phyloP scores from a whole-genome alignment of 495 filamentous ascomycete genomes.

The Cudoniella acicularis region DNA sequence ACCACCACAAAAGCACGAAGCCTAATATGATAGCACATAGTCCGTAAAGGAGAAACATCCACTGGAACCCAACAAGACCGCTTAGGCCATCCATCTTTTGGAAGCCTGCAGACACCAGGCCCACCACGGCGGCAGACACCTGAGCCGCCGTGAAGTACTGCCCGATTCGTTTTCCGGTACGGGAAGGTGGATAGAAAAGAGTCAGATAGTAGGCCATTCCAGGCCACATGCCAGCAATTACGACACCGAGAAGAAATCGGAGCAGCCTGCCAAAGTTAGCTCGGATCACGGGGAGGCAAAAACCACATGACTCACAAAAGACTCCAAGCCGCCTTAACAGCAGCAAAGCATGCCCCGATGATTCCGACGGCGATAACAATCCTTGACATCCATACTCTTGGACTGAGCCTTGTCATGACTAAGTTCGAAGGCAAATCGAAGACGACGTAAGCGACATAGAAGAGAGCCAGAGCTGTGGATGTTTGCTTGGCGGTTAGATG shows the following conservation, averaged over 20 bases:
- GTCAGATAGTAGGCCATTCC: conserved; percentile 94
- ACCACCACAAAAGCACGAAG: conserved; percentile 76
- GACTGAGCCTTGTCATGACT: conserved; percentile 79
- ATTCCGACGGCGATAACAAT: conserved; percentile 86
- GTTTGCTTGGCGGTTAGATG: conserved; percentile 67
- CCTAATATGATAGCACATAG: conserved; percentile 68
- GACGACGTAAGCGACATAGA: conserved; percentile 87
- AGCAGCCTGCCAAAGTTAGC: conserved; percentile 43
- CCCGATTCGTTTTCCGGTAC: conserved; percentile 84
- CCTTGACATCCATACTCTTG: conserved; percentile 88
- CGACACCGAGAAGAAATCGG: conserved; percentile 79
- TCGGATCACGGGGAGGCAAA: background rate
- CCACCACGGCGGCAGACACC: conserved; percentile 85
- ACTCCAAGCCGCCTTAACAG: conserved; percentile 78
- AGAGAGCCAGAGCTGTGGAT: conserved; percentile 78
- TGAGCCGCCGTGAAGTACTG: conserved; percentile 87
- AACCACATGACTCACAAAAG: conserved; percentile 51
- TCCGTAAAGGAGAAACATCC: conserved; percentile 94
- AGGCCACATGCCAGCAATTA: conserved; percentile 92
- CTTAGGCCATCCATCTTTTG: conserved; percentile 79
- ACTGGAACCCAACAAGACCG: conserved; percentile 81
- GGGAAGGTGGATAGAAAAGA: conserved; percentile 83
- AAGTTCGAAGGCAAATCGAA: conserved; percentile 90
- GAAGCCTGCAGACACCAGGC: conserved; percentile 86
- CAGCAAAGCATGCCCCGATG: conserved; percentile 77